phyloP scores from a whole-genome alignment of 176 grass and related monocot species.

The Lolium rigidum region DNA sequence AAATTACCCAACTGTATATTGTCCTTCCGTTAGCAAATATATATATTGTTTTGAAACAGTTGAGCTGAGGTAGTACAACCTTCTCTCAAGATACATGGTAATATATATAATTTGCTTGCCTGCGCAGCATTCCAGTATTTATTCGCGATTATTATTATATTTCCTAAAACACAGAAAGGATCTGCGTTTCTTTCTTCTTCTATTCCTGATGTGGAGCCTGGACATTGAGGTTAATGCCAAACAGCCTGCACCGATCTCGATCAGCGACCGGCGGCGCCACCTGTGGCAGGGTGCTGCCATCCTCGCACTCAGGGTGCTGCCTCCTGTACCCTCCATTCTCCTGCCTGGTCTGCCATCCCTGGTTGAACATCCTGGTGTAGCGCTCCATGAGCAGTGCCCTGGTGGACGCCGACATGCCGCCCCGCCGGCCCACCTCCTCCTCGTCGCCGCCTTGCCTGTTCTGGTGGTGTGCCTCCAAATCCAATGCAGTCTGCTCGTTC shows the following conservation, averaged over 20 bases:
- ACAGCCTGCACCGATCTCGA: background rate
- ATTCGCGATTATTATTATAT: too few relatives aligned
- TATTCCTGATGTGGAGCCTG: conserved; percentile 38
- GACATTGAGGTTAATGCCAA: conserved; percentile 45
- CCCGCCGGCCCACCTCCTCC: background rate
- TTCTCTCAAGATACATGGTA: too few relatives aligned
- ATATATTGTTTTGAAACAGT: too few relatives aligned
- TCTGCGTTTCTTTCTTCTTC: conserved; percentile 20
- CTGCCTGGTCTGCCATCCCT: background rate
- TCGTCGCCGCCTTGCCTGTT: background rate
- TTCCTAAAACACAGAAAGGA: conserved; percentile 4
- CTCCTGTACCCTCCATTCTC: background rate
- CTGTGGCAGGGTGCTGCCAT: background rate
- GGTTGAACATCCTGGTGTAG: background rate
- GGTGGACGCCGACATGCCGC: background rate
- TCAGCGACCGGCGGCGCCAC: background rate
- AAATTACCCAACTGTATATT: conserved; percentile 38
- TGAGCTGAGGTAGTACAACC: too few relatives aligned
- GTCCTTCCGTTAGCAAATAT: background rate
- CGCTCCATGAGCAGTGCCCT: background rate
- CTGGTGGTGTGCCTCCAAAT: background rate
- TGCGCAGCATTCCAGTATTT: too few relatives aligned
- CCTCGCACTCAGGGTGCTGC: background rate
- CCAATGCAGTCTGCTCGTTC: background rate
- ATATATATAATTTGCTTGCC: too few relatives aligned